Percentiles rank a stretch among this genome's conserved stretches.
Evolutionary conservation across 495 filamentous ascomycete genomes (phyloP).

Genomic region (Xylaria telfairii): DNA sequence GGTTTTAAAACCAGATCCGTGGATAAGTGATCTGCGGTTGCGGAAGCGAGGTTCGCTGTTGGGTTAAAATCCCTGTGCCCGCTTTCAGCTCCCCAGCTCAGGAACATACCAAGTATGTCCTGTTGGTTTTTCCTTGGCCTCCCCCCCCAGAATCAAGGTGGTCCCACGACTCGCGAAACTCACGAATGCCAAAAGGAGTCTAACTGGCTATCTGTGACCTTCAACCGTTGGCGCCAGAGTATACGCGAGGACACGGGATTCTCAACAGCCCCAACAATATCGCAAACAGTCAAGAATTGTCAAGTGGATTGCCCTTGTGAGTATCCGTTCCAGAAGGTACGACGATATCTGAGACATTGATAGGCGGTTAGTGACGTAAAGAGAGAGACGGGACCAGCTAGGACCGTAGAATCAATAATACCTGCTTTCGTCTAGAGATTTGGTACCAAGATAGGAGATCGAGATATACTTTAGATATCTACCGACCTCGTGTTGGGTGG

Average conservation of each 20-base stretch:
- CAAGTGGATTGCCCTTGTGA: not conserved
- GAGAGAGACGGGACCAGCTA: not conserved
- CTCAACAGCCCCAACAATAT: not conserved
- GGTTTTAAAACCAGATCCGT: slow-evolving; percentile 14
- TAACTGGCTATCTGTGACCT: slow-evolving; percentile 7
- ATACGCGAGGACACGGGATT: not conserved
- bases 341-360: slow-evolving; percentile 9
- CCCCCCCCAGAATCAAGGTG: not conserved
- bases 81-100: slow-evolving; percentile 18
- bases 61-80: slow-evolving; percentile 3
- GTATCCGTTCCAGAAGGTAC: not conserved
- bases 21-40: slow-evolving; percentile 14
- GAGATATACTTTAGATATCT: not conserved
- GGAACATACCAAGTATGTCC: not conserved
- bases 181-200: not conserved
- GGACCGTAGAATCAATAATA: slow-evolving; percentile 1
- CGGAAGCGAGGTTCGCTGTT: slow-evolving; percentile 12
- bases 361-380: not conserved
- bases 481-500: not conserved
- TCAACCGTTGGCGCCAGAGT: slow-evolving; percentile 4
- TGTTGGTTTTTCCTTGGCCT: not conserved
- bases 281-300: not conserved
- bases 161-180: slow-evolving; percentile 5
- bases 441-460: not conserved
- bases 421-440: not conserved